Base-by-base conservation (phyloP, 176 grass and related monocot genomes). In the Raddia distichophylla region DNA sequence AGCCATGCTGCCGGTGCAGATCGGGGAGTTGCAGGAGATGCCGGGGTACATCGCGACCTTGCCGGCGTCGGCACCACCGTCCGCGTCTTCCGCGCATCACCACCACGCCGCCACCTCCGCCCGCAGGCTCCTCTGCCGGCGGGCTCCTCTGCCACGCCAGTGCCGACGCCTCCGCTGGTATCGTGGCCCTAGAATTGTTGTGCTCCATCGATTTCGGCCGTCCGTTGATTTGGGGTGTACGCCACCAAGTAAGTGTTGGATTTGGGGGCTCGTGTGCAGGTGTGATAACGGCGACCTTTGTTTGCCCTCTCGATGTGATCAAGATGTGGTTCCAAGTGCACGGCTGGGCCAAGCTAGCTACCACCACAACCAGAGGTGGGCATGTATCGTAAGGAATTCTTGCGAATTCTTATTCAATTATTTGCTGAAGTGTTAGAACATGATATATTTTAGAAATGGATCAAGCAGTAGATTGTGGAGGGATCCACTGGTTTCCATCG, bases 311-410 rank as follows among this genome's bases (percentile, higher is more conserved):
- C 19, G 93, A 99, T 63, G 96, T 99, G 50, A 90, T 99, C 93
- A 99, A 99, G 86, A 99, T 91, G 2, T 93, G 96, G 83, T 94
- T 99, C 51, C 96, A 99, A 84, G 96, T 99, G 6, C 91, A 91
- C 71, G 93, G 96, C 54, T 88, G 86, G 80, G 77, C 88, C 19
- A 89, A 87, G 80, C 55, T 93, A 3, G 77, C 48, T n/a, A 69
- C 76, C 0, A 60, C 65, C 65, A 83, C 82, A 44, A 55, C 73
- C 20, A 87, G 90, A 78, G 96, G 96, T 95, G 60, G 51, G 57
- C 22, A 34, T 16, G 60, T 81, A 49, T 75, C 63, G 20, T 0
- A 43, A 19, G 7, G 3, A 72, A 51, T 51, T 37, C n/a, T 16
- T 65, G 9, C 10, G 2, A 82, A 63, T 80, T 86, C 55, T 5